phyloP scores from a whole-genome alignment of 805 yeast genomes.

The Saccharomycopsis capsularis region DNA sequence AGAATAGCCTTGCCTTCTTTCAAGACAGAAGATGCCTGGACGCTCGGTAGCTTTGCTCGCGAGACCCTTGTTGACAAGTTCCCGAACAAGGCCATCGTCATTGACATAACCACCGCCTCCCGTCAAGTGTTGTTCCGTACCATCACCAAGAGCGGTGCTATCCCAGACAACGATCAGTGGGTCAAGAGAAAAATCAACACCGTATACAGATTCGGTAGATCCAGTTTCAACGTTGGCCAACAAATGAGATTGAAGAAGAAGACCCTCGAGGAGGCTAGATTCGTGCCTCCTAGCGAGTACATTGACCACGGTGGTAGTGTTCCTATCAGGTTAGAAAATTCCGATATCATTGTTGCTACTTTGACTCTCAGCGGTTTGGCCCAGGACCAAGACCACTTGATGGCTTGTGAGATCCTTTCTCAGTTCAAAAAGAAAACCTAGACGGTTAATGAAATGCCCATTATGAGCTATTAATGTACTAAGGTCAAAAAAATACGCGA shows the following conservation, averaged over 20 bases:
- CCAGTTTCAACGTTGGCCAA: slow-evolving; percentile 43
- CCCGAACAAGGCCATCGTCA: slow-evolving; percentile 35
- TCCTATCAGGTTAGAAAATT: slow-evolving; percentile 35
- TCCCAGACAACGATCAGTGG: slow-evolving; percentile 50
- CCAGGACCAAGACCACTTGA: slow-evolving; percentile 47
- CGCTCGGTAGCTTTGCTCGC: slow-evolving; percentile 38
- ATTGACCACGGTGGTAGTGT: slow-evolving; percentile 54
- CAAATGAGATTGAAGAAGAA: slow-evolving; percentile 33
- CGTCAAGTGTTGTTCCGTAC: slow-evolving; percentile 45
- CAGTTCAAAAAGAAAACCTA: slow-evolving; percentile 11
- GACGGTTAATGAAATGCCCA: no score
- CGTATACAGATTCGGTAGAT: slow-evolving; percentile 40
- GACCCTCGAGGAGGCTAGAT: slow-evolving; percentile 32
- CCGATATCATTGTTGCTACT: slow-evolving; percentile 36
- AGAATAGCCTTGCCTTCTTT: background rate
- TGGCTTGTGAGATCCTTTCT: slow-evolving; percentile 34
- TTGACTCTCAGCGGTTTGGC: slow-evolving; percentile 51
- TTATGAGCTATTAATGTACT: no score
- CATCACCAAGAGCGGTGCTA: slow-evolving; percentile 31
- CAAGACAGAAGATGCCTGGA: slow-evolving; percentile 35
- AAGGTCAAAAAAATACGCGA: no score
- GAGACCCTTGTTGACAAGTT: slow-evolving; percentile 28
- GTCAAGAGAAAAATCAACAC: slow-evolving; percentile 43
- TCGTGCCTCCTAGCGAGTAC: slow-evolving; percentile 37
- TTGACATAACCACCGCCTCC: slow-evolving; percentile 40